A percentile compares a stretch with the other conserved stretches of the same genome.
These are phyloP conservation scores for Anthracocystis walkeri DNA, from an alignment of 1,284 basidiomycete genomes.

Conservation along the genomic window DNA sequence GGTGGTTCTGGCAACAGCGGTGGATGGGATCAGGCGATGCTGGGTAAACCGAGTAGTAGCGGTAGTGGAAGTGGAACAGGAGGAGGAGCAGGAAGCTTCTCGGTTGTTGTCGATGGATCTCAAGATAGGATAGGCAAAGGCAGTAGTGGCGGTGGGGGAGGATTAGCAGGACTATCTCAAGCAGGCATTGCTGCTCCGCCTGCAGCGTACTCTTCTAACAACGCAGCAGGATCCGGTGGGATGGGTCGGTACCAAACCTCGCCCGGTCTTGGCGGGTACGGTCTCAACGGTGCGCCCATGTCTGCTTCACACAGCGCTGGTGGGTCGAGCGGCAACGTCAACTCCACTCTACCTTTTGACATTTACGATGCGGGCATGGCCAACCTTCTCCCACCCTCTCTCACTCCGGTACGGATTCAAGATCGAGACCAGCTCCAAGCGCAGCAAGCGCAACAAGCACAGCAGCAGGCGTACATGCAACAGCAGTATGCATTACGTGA, in stretches of 20 bases:
- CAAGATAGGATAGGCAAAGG: conserved; percentile 16
- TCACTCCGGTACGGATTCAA: conserved; percentile 48
- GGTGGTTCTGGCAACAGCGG: conserved; percentile 1
- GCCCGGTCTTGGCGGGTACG: conserved; percentile 18
- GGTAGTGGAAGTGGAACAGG: conserved; percentile 13
- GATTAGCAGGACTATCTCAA: conserved; percentile 4
- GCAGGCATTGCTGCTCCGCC: conserved; percentile 43
- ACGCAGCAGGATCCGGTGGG: conserved; percentile 7
- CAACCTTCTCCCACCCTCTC: conserved; percentile 40
- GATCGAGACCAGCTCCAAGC: conserved; percentile 35
- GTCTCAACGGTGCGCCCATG: conserved; percentile 21
- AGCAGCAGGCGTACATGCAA: conserved; percentile 34
- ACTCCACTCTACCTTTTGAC: conserved; percentile 51
- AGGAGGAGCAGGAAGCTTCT: conserved; percentile 29
- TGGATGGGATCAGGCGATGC: conserved; percentile 26
- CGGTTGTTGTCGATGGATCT: conserved; percentile 40
- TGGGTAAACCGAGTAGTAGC: conserved; percentile 3
- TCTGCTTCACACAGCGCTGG: conserved; percentile 15
- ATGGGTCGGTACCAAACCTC: conserved; percentile 29
- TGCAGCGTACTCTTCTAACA: conserved; percentile 31
- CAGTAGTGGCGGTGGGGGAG: not conserved
- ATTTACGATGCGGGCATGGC: conserved; percentile 61
- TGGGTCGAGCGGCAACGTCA: conserved; percentile 3
- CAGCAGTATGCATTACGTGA: conserved; percentile 27
- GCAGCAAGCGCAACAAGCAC: conserved; percentile 22